phyloP scores from a whole-genome alignment of 768 basidiomycete genomes.

The Pluteus cervinus region DNA sequence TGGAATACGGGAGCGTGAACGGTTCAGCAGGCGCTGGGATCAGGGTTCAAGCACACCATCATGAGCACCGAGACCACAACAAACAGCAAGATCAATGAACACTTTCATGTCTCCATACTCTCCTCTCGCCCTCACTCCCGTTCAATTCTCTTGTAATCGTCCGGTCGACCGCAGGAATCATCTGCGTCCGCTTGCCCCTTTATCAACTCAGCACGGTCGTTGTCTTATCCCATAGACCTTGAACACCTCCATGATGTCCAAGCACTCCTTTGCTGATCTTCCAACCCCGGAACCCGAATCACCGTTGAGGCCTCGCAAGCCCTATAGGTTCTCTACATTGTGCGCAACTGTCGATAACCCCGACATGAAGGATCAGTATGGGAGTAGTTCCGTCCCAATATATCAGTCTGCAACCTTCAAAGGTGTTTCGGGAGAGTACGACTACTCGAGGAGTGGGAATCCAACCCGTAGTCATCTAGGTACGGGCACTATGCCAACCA shows the following conservation, averaged over 20 bases:
- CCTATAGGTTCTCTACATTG: slow-evolving; percentile 84
- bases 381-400: slow-evolving; percentile 91
- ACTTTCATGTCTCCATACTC: too few relatives aligned
- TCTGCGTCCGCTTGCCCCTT: background rate
- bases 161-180: slow-evolving; percentile 2
- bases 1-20: slow-evolving; percentile 8
- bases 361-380: slow-evolving; percentile 90
- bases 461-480: slow-evolving; percentile 94
- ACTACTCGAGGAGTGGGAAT: slow-evolving; percentile 94
- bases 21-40: background rate
- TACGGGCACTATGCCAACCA: slow-evolving; percentile 20
- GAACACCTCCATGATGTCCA: slow-evolving; percentile 15
- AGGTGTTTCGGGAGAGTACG: slow-evolving; percentile 83
- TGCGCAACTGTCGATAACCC: slow-evolving; percentile 93
- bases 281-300: slow-evolving; percentile 83
- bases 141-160: too few relatives aligned
- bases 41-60: slow-evolving; percentile 4
- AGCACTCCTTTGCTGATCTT: slow-evolving; percentile 41
- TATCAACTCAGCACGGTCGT: slow-evolving; percentile 11
- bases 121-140: too few relatives aligned
- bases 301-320: slow-evolving; percentile 58
- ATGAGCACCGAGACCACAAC: slow-evolving; percentile 3
- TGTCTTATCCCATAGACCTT: slow-evolving; percentile 33
- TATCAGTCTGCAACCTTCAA: slow-evolving; percentile 99
- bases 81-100: background rate